Percentiles rank a stretch among this genome's conserved stretches.
phyloP scores from a whole-genome alignment of 1,139 yeast genomes.

The Torulaspora globosa region DNA sequence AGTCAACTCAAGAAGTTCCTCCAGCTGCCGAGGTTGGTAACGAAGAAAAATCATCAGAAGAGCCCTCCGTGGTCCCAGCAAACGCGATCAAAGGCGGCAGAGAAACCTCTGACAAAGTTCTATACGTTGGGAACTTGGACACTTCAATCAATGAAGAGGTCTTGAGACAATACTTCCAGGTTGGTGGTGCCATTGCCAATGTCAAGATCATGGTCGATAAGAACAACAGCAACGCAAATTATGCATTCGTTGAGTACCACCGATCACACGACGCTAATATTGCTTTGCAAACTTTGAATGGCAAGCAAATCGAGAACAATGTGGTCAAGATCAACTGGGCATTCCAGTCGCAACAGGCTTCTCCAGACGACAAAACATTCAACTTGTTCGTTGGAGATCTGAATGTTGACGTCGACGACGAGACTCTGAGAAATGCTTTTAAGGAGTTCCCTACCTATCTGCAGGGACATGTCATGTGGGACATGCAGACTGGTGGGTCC shows the following conservation, averaged over 20 bases:
- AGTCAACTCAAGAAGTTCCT: constrained; percentile 4
- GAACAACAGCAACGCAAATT: constrained; percentile 67
- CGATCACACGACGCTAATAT: constrained; percentile 54
- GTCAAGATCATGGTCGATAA: constrained; percentile 73
- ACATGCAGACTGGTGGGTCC: constrained; percentile 87
- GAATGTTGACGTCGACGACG: constrained; percentile 80
- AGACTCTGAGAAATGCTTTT: constrained; percentile 57
- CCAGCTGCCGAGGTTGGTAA: constrained; percentile 11
- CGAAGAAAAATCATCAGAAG: constrained; percentile 8
- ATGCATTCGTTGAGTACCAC: constrained; percentile 78
- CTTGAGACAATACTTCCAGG: constrained; percentile 57
- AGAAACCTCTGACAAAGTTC: constrained; percentile 64
- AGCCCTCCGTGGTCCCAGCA: constrained; percentile 48
- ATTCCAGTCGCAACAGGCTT: constrained; percentile 65
- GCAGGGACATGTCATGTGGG: constrained; percentile 97
- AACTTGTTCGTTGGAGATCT: constrained; percentile 86
- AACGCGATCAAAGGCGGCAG: constrained; percentile 78
- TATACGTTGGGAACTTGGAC: constrained; percentile 74
- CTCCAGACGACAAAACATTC: constrained; percentile 50
- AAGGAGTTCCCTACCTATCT: constrained; percentile 55
- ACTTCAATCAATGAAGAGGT: constrained; percentile 60
- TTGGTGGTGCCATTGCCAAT: constrained; percentile 55
- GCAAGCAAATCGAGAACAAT: constrained; percentile 47
- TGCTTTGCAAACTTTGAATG: constrained; percentile 61
- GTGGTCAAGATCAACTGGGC: constrained; percentile 77